Conservation (phyloP, 2,329 filamentous ascomycete species). For the Clonostachys sp. region DNA sequence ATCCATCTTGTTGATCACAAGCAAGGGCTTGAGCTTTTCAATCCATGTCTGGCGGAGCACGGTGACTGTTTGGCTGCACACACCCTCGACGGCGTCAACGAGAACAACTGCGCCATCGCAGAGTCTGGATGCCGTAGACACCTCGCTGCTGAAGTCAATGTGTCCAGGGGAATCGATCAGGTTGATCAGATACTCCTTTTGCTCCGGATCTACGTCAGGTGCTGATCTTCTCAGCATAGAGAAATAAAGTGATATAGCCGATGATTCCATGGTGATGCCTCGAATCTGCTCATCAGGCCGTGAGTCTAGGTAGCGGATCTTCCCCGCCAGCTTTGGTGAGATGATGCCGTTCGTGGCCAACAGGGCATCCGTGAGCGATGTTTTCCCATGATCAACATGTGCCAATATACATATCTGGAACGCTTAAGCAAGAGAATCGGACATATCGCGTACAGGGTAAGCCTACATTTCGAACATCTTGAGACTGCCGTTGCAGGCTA, state of each 20-base stretch:
- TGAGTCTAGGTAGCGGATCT: conserved; percentile 96
- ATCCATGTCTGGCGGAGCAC: conserved; percentile 93
- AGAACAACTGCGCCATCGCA: conserved; percentile 94
- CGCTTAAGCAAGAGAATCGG: background rate
- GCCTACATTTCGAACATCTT: conserved; percentile 87
- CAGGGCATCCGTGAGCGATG: conserved; percentile 90
- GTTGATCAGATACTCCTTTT: conserved; percentile 93
- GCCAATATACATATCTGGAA: conserved; percentile 86
- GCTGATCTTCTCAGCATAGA: conserved; percentile 76
- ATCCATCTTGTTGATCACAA: conserved; percentile 99
- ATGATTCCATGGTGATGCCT: conserved; percentile 99
- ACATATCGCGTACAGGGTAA: background rate
- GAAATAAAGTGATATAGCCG: conserved; percentile 94
- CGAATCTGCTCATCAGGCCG: conserved; percentile 91
- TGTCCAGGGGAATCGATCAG: conserved; percentile 93
- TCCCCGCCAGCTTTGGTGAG: conserved; percentile 92
- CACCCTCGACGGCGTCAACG: conserved; percentile 94
- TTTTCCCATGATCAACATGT: conserved; percentile 98
- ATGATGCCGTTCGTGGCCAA: conserved; percentile 99
- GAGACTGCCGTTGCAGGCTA: conserved; percentile 79
- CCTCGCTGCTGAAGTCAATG: conserved; percentile 98
- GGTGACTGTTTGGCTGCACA: conserved; percentile 97
- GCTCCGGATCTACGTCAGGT: conserved; percentile 62
- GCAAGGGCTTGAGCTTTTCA: conserved; percentile 88
- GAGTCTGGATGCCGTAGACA: conserved; percentile 88